Evolutionary conservation across 148 eudicot species (phyloP).

Genomic region (Camellia sinensis): DNA sequence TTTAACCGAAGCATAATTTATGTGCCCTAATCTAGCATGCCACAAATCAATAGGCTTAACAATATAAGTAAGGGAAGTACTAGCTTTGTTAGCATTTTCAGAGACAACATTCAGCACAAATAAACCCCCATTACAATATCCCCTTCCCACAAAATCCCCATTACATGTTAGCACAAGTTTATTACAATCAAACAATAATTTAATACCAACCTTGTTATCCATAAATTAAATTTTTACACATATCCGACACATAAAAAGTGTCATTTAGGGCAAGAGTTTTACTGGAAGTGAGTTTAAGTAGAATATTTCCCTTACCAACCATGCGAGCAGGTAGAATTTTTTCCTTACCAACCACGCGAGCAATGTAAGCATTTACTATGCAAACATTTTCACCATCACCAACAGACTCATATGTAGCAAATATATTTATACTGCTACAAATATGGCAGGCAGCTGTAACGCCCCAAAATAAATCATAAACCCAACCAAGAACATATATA

Average conservation of each 20-base stretch:
- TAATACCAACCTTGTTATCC: background rate
- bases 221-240: background rate
- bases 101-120: background rate
- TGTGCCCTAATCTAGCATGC: slow-evolving; percentile 9
- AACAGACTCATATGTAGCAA: background rate
- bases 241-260: background rate
- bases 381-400: background rate
- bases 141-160: background rate
- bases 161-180: background rate
- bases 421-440: background rate
- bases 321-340: no score
- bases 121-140: background rate
- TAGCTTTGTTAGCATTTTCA: background rate
- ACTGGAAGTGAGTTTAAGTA: background rate
- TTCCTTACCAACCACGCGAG: no score
- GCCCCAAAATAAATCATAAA: no score
- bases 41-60: background rate
- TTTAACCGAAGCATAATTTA: background rate
- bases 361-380: background rate
- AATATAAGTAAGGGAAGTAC: background rate
- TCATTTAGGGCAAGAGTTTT: background rate
- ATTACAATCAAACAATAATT: background rate
- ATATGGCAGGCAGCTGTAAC: no score
- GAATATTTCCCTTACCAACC: background rate
- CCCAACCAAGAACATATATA: no score